Base-by-base conservation (phyloP, 805 yeast genomes). In the Saccharomycopsis sp. region DNA sequence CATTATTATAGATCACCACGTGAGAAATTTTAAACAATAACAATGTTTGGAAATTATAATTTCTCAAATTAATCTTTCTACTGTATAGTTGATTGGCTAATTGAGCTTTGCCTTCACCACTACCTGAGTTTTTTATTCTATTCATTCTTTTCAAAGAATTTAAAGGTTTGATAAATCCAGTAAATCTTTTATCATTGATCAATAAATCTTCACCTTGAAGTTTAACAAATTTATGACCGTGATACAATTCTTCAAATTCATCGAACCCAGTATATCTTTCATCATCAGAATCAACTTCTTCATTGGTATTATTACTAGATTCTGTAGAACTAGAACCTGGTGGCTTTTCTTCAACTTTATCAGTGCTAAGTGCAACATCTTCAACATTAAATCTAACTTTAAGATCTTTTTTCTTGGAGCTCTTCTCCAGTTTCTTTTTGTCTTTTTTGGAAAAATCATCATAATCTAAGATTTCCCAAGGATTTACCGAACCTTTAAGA, bases 391-490 rank as follows among this genome's bases (percentile, higher is more conserved):
- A 45, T 19, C 48, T 35, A 12, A 45, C 48, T 21, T 45, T 45
- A 27, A 41, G 34, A 4, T 39, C 40, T 28, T 33, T 37, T 28
- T 38, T 41, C 18, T 40, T 40, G 25, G 37, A 28, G 13, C 4
- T 8, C 8, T 33, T 33, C 8, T 33, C 27, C 6, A n/a, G 14
- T 23, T 34, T 29, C 5, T 23, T 26, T 19, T 25, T 12, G 2
- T 18, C 23, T 13, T 25, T 34, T 13, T 23, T 26, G 31, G n/a
- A 13, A 10, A 31, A 6, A 4, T 29, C 34, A 21, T 44, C 41
- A 32, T 21, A 42, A 20, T 45, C 46, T 21, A 45, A 38, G 9
- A 45, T 42, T n/a, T 45, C 48, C 48, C 48, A 45, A 4, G 48
- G 48, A 31, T 33, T 42, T 31, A 45, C 31, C 4, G 41, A 34